phyloP scores from a whole-genome alignment of 164 flowering plant species.

The Euptelea pleiosperma region DNA sequence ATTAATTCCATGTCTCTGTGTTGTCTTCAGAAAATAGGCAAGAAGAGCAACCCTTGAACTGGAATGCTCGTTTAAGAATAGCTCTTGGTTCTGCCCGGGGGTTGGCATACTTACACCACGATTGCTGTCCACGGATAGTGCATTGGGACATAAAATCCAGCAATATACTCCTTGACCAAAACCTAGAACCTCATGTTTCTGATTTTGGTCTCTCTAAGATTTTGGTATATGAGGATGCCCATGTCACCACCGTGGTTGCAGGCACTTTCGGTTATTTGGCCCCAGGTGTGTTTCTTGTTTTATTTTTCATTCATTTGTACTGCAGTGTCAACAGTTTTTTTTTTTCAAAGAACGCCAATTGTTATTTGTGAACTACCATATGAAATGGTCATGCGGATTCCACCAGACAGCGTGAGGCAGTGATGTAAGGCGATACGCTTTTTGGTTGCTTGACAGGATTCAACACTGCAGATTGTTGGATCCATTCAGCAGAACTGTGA shows the following conservation, averaged over 20 bases:
- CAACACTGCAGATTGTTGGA: too few species aligned
- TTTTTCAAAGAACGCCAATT: too few species aligned
- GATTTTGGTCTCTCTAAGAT: slow-evolving; percentile 98
- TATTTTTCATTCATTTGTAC: too few species aligned
- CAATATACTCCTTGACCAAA: slow-evolving; percentile 86
- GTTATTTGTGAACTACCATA: too few species aligned
- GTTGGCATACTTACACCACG: slow-evolving; percentile 89
- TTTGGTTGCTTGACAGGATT: too few species aligned
- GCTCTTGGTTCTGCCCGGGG: slow-evolving; percentile 93
- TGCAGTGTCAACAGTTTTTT: too few species aligned
- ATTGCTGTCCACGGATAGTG: slow-evolving; percentile 77
- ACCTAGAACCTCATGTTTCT: slow-evolving; percentile 83
- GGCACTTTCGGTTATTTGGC: slow-evolving; percentile 98
- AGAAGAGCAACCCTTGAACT: slow-evolving; percentile 42
- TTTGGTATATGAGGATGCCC: slow-evolving; percentile 84
- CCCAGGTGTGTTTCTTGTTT: slow-evolving; percentile 51
- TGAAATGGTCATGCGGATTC: too few species aligned
- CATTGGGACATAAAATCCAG: slow-evolving; percentile 95
- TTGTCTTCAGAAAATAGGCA: slow-evolving; percentile 32
- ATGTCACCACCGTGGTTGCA: slow-evolving; percentile 94
- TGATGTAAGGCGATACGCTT: too few species aligned
- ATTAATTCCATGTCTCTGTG: not conserved
- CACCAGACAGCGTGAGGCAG: too few species aligned
- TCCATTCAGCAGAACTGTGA: too few species aligned
- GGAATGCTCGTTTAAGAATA: slow-evolving; percentile 72